phyloP scores from a whole-genome alignment of 129 eudicot species.

The Flaveria robusta region DNA sequence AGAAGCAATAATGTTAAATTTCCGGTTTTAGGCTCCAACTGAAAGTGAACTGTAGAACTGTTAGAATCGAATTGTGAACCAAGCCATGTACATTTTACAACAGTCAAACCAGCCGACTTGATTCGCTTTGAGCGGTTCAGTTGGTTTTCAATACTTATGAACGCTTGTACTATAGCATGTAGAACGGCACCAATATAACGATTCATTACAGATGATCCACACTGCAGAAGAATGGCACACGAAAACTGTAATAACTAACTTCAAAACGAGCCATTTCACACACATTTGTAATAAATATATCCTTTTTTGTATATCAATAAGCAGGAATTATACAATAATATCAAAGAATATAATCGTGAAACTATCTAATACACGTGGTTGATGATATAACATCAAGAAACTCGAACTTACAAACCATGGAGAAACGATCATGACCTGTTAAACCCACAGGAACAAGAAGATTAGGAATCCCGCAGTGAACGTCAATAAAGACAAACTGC shows the following conservation, averaged over 20 bases:
- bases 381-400: conserved; percentile 24
- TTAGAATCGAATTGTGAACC: too few species aligned
- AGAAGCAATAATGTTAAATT: too few species aligned
- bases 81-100: too few species aligned
- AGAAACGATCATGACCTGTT: conserved; percentile 22
- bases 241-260: conserved; percentile 11
- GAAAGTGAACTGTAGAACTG: too few species aligned
- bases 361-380: conserved; percentile 30
- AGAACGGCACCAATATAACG: conserved; percentile 24
- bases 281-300: conserved; percentile 12
- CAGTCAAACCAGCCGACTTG: too few species aligned
- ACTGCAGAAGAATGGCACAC: background rate
- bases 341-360: conserved; percentile 16
- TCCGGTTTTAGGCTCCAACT: too few species aligned
- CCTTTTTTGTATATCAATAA: background rate
- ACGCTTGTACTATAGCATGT: conserved; percentile 14
- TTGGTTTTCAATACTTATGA: too few species aligned
- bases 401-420: conserved; percentile 22
- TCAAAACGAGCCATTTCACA: conserved; percentile 17
- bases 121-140: too few species aligned
- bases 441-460: conserved; percentile 31
- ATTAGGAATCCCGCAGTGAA: conserved; percentile 28
- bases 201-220: background rate
- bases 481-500: conserved; percentile 20
- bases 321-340: conserved; percentile 24